Conservation (phyloP, 2,329 filamentous ascomycete genomes). For the Dothistroma pini region DNA sequence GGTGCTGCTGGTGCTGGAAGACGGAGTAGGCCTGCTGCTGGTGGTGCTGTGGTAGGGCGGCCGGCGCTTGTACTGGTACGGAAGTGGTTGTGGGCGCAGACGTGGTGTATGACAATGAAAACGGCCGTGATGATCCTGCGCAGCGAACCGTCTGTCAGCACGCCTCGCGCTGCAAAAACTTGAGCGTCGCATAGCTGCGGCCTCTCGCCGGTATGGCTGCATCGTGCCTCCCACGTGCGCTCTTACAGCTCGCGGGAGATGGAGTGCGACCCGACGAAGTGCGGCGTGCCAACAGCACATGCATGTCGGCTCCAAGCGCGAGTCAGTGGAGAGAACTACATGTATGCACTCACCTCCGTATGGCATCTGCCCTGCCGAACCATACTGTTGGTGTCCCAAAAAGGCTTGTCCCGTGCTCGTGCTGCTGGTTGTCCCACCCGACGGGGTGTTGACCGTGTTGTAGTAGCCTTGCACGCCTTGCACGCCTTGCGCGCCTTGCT, state of each 20-base stretch:
- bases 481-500: no score
- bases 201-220: neutral
- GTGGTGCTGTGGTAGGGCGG: slow-evolving; percentile 15
- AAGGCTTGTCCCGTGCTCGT: neutral
- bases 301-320: no score
- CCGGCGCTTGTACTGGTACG: slow-evolving; percentile 31
- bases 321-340: neutral
- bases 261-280: no score
- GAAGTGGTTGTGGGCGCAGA: slow-evolving; percentile 5
- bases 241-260: neutral
- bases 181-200: neutral
- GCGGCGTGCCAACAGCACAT: no score
- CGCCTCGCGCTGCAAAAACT: neutral
- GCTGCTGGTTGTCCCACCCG: neutral
- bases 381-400: neutral
- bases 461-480: neutral
- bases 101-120: neutral
- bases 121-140: neutral
- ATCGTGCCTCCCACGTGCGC: neutral
- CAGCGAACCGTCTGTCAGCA: neutral
- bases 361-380: neutral
- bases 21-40: neutral
- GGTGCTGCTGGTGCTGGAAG: slow-evolving; percentile 18
- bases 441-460: neutral
- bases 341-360: neutral